phyloP scores from a whole-genome alignment of 192 early-diverging fungal genomes.

The Coemansia sp. region DNA sequence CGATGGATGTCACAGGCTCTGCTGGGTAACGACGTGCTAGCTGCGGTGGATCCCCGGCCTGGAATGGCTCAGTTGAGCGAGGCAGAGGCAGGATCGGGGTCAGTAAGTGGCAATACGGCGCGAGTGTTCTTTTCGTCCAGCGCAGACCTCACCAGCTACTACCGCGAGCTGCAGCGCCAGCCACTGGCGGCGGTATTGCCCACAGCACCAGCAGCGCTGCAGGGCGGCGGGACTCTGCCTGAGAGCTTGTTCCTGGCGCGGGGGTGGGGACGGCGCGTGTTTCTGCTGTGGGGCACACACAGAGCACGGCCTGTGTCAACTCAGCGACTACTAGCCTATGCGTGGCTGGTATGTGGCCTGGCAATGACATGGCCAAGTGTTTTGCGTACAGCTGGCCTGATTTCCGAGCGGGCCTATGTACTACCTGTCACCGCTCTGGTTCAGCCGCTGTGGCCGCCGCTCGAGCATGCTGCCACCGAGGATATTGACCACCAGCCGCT shows the following conservation, averaged over 20 bases:
- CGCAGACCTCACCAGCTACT: conserved; percentile 46
- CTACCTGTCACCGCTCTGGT: conserved; percentile 45
- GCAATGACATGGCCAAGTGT: conserved; percentile 55
- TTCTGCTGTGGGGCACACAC: conserved; percentile 23
- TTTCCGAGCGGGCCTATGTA: conserved; percentile 52
- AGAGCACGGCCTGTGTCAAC: conserved; percentile 18
- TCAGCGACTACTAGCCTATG: conserved; percentile 34
- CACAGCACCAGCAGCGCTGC: conserved; percentile 11
- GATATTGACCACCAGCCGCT: conserved; percentile 3
- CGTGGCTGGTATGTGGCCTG: conserved; percentile 45
- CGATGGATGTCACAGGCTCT: conserved; percentile 29
- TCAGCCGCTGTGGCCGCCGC: conserved; percentile 43
- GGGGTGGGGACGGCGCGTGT: conserved; percentile 39
- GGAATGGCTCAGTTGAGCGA: conserved; percentile 2
- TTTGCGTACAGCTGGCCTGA: conserved; percentile 47
- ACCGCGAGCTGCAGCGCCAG: conserved; percentile 40
- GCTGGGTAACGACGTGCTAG: conserved; percentile 22
- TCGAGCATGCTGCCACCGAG: conserved; percentile 11
- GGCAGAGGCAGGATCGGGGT: not conserved
- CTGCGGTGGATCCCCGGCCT: conserved; percentile 18
- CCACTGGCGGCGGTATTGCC: conserved; percentile 7
- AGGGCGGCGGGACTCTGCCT: conserved; percentile 32
- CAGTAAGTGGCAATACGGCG: conserved; percentile 35
- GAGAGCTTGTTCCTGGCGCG: conserved; percentile 34
- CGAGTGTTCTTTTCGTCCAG: conserved; percentile 52